phyloP scores from a whole-genome alignment of 2,329 filamentous ascomycete genomes.

The Cordyceps farinosa region DNA sequence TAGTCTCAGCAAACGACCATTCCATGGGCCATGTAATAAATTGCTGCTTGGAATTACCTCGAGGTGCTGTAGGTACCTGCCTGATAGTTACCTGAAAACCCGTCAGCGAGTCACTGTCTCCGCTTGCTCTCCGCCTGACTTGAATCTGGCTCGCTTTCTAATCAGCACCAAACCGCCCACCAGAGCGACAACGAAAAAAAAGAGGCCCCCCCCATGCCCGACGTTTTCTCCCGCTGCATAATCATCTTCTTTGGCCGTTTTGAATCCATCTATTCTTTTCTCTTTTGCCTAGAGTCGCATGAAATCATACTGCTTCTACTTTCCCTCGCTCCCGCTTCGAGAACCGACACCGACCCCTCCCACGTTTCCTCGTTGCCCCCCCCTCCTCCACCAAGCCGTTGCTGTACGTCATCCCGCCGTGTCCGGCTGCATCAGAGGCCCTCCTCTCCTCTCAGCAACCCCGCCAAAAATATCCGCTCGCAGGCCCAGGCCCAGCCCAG shows the following conservation, averaged over 20 bases:
- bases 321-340: neutral
- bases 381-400: neutral
- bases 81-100: neutral
- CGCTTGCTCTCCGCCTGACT: neutral
- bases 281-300: neutral
- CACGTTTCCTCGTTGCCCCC: too few relatives aligned
- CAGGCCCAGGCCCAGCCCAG: constrained; percentile 11
- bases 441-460: constrained; percentile 4
- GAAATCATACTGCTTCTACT: neutral
- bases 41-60: too few relatives aligned
- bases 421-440: constrained; percentile 8
- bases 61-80: neutral
- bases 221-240: neutral
- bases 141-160: neutral
- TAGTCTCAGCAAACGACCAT: too few relatives aligned
- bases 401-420: constrained; percentile 15
- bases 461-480: constrained; percentile 13
- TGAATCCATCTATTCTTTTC: neutral
- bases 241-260: neutral
- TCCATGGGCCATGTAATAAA: too few relatives aligned
- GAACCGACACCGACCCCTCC: neutral
- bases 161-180: constrained; percentile 9
- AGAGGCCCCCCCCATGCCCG: neutral
- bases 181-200: neutral
- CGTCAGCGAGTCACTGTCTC: neutral